phyloP scores from a whole-genome alignment of 805 yeast species.

The Metschnikowia lunata region DNA sequence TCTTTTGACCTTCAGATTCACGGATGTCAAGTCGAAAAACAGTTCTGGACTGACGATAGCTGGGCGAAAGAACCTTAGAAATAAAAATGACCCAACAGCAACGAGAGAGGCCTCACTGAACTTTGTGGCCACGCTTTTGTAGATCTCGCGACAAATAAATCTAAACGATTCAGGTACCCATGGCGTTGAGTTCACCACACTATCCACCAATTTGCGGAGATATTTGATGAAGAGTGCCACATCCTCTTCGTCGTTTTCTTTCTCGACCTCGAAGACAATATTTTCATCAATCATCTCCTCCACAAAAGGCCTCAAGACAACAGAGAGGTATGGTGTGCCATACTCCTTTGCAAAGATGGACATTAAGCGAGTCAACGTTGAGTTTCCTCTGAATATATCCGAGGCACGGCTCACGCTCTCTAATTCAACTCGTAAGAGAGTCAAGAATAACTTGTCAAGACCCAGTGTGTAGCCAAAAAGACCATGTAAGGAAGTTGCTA shows the following conservation, averaged over 20 bases:
- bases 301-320: slow-evolving; percentile 53
- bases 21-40: slow-evolving; percentile 29
- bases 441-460: slow-evolving; percentile 45
- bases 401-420: slow-evolving; percentile 54
- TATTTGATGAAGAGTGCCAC: slow-evolving; percentile 51
- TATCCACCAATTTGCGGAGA: slow-evolving; percentile 52
- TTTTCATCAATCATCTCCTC: slow-evolving; percentile 45
- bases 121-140: slow-evolving; percentile 50
- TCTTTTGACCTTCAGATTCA: slow-evolving; percentile 46
- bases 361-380: slow-evolving; percentile 74
- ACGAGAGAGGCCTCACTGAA: slow-evolving; percentile 57
- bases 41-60: slow-evolving; percentile 87
- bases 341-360: slow-evolving; percentile 66
- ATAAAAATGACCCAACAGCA: slow-evolving; percentile 84
- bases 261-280: slow-evolving; percentile 64
- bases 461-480: slow-evolving; percentile 41
- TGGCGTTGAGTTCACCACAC: slow-evolving; percentile 51
- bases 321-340: slow-evolving; percentile 55
- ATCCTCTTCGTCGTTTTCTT: slow-evolving; percentile 31
- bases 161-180: slow-evolving; percentile 68
- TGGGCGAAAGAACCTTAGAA: slow-evolving; percentile 78
- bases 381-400: slow-evolving; percentile 74
- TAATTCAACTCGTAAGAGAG: slow-evolving; percentile 61
- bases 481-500: slow-evolving; percentile 61
- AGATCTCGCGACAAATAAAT: slow-evolving; percentile 64